Base-by-base conservation (phyloP, 2,329 filamentous ascomycete genomes). In the Cryphonectria naterciae region DNA sequence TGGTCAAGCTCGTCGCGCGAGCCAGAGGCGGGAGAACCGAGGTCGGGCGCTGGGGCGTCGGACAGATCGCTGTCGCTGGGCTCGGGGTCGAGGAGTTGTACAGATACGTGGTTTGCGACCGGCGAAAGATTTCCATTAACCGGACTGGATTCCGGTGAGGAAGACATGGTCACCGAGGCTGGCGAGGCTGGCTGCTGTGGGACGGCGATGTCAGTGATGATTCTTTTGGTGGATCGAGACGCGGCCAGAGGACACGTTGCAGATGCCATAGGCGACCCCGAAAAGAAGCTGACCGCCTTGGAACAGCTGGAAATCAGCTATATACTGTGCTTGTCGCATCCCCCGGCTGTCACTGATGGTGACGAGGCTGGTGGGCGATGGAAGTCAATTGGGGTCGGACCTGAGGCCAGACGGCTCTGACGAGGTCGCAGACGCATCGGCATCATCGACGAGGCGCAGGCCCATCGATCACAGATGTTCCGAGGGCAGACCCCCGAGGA, bases 61-160 rank as follows among this genome's bases (percentile, higher is more conserved):
- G 93, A 94, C 72, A 92, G 86, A 76, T 94, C 93, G 85, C 90
- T 93, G 76, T 94, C 93, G 81, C 87, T 92, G 75, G 86, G 86
- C 73, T 86, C 77, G 71, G 80, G 81, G 73, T 81, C 80, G 74
- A 82, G 79, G 65, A 81, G 76, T 72, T 79, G 77, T 69, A 81
- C 79, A 68, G 78, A 79, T 71, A 78, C 81, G 75, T 85, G 82
- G 75, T 85, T 83, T 74, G 85, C 82, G 74, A 83, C 81, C 76
- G 88, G 86, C 78, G 88, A 88, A 76, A 84, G 79, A 81, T 91
- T 87, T 78, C 91, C 92, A 82, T 94, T 93, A 77, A 87, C 85
- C 78, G 89, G 85, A 82, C 88, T 86, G 75, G 83, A 82, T 81
- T 89, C 85, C 77, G 86, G 85, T 79, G 88, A 86, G 82, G 86